Conservation (phyloP, 768 basidiomycete genomes). For the Russula dissimulans region DNA sequence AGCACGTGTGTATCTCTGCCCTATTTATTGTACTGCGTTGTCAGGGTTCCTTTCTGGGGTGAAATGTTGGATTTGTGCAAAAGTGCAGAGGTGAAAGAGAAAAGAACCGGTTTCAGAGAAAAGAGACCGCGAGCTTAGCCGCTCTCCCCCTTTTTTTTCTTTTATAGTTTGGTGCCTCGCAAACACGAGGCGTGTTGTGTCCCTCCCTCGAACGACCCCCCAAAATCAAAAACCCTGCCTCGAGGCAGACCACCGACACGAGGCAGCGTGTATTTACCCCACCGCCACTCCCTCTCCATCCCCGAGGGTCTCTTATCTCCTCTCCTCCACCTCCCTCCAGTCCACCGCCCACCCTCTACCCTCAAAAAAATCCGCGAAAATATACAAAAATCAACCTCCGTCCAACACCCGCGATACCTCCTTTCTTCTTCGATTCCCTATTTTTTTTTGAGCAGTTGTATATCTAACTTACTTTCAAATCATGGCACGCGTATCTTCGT, state of each 20-base stretch:
- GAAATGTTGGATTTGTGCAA: no score
- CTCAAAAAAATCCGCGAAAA: background rate
- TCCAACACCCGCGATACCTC: background rate
- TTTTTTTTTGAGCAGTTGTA: background rate
- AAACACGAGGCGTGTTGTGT: background rate
- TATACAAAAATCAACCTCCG: background rate
- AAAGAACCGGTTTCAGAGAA: no score
- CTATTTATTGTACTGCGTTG: no score
- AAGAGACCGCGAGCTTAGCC: no score
- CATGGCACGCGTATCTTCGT: conserved; percentile 7
- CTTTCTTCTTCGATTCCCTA: background rate
- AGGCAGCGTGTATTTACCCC: conserved; percentile 1
- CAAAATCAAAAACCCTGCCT: background rate
- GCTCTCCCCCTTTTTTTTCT: no score
- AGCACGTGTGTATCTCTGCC: no score
- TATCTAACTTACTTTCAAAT: background rate
- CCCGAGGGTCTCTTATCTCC: conserved; percentile 8
- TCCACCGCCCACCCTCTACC: background rate
- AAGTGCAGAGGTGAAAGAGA: no score
- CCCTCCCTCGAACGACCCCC: background rate
- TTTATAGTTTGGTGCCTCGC: background rate
- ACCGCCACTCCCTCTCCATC: background rate
- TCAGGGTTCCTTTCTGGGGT: no score
- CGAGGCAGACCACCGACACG: conserved; percentile 9
- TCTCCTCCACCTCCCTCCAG: background rate